phyloP scores from a whole-genome alignment of 2,329 filamentous ascomycete genomes.

The Moelleriella libera region DNA sequence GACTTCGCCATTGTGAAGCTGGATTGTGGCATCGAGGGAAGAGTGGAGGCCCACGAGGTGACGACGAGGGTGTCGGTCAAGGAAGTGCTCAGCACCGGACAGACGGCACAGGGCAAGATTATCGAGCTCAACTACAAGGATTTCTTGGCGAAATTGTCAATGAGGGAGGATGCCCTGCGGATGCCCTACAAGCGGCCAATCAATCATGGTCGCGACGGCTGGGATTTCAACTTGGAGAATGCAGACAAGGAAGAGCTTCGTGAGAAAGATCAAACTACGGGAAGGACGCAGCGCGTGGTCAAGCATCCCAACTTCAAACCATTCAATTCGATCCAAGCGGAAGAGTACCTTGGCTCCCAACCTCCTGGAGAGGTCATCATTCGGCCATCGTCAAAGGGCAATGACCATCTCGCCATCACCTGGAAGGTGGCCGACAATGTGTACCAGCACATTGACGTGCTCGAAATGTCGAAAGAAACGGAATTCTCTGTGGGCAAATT shows the following conservation, averaged over 20 bases:
- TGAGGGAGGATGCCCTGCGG: slow-evolving; percentile 69
- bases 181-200: slow-evolving; percentile 54
- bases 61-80: slow-evolving; percentile 58
- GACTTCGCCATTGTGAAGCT: slow-evolving; percentile 89
- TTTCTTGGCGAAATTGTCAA: slow-evolving; percentile 69
- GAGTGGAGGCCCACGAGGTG: slow-evolving; percentile 70
- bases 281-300: slow-evolving; percentile 83
- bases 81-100: slow-evolving; percentile 61
- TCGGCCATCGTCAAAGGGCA: slow-evolving; percentile 85
- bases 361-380: slow-evolving; percentile 85
- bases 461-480: slow-evolving; percentile 93
- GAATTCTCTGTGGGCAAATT: slow-evolving; percentile 86
- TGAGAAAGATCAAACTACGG: slow-evolving; percentile 75
- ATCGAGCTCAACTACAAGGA: slow-evolving; percentile 76
- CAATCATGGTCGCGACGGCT: slow-evolving; percentile 65
- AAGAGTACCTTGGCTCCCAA: slow-evolving; percentile 83
- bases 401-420: slow-evolving; percentile 88
- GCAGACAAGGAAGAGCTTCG: slow-evolving; percentile 70
- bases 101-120: slow-evolving; percentile 81
- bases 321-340: slow-evolving; percentile 83
- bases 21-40: slow-evolving; percentile 86
- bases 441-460: slow-evolving; percentile 95
- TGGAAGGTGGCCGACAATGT: slow-evolving; percentile 96
- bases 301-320: slow-evolving; percentile 94
- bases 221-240: slow-evolving; percentile 73